Evolutionary conservation across 1,284 basidiomycete genomes (phyloP), one percentile per base, ranked within the genome.

Genomic region (Mycosarcoma maydis): DNA sequence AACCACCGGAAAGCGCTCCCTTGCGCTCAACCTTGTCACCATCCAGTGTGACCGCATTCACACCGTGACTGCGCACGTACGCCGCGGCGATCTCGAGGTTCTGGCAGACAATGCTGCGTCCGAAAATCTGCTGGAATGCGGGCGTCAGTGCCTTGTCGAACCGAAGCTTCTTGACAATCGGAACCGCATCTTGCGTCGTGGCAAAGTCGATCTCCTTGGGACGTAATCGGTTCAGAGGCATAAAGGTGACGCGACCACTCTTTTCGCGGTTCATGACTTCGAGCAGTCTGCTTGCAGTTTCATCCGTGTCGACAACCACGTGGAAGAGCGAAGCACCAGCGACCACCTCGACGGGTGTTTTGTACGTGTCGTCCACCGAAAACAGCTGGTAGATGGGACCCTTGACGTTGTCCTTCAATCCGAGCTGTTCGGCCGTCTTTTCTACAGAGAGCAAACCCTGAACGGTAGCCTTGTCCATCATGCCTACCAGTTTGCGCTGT

Each of bases 1-100:
- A 98, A 3, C 96, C 96, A 72, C 96, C 96, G 0, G 94, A 96
- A 34, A 98, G 84, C 0, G 94, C 89, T 73, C 96, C 96, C 81
- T 95, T 97, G 52, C 94, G 88, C 82, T 98, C 95, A 37, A 96
- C 94, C 78, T 94, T 94, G 85, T 99, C 96, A 50, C 96, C 96
- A 70, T 97, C 94, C 37, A 97, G 87, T 4, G 96, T 98, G 82
- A 98, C 97, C 9, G 93, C 94, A 83, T 96, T 98, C 79, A 98
- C 90, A 5, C 89, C 89, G 80, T 98, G 93, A 74, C 90, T 91
- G 78, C 95, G 91, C 43, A 95, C 93, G 82, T 98, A 98, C 6
- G 92, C 91, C 5, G 93, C 91, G 8, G 94, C 95, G 72, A 94
- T 90, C 10, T 90, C 90, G 54, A 99, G 87, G 78, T 95, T 92